These are phyloP conservation scores for Auricularia heimuer DNA, from an alignment of 768 basidiomycete species.

Conservation along the genomic window DNA sequence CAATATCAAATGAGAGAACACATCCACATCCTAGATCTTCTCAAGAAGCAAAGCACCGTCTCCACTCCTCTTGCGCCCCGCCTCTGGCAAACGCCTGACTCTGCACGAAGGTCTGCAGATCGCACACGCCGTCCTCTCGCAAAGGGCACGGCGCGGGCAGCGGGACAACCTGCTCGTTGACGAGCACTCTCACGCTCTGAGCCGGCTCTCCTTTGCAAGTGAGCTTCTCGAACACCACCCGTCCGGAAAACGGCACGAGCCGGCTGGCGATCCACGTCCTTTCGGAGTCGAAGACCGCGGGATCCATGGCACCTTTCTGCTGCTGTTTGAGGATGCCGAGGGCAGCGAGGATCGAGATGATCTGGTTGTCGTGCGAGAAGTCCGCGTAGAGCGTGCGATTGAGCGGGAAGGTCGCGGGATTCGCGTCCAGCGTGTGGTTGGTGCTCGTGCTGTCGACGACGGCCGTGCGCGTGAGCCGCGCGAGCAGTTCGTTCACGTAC, in stretches of 20 bases:
- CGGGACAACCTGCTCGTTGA: constrained; percentile 60
- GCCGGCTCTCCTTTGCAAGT: constrained; percentile 28
- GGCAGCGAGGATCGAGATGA: constrained; percentile 66
- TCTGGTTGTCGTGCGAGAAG: constrained; percentile 76
- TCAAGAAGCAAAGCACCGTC: not conserved
- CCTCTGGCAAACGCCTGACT: constrained; percentile 61
- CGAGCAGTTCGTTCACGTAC: constrained; percentile 82
- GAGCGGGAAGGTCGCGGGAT: constrained; percentile 62
- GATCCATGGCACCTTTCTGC: constrained; percentile 20
- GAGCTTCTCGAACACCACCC: constrained; percentile 68
- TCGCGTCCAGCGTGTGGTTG: constrained; percentile 59
- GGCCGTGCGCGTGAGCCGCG: constrained; percentile 55
- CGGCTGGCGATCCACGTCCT: constrained; percentile 44
- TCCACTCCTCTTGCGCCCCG: constrained; percentile 64
- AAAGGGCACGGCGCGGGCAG: constrained; percentile 48
- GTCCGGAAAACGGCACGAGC: constrained; percentile 65
- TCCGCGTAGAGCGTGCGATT: constrained; percentile 59
- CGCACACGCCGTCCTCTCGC: constrained; percentile 47
- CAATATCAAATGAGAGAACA: too few relatives aligned
- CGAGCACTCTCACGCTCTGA: constrained; percentile 60
- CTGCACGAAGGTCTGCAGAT: constrained; percentile 51
- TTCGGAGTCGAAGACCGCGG: constrained; percentile 11
- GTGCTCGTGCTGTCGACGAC: constrained; percentile 63
- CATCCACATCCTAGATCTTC: too few relatives aligned
- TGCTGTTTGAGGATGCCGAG: constrained; percentile 43